Conservation (phyloP, 164 flowering plant species). For the Liriodendron chinense region DNA sequence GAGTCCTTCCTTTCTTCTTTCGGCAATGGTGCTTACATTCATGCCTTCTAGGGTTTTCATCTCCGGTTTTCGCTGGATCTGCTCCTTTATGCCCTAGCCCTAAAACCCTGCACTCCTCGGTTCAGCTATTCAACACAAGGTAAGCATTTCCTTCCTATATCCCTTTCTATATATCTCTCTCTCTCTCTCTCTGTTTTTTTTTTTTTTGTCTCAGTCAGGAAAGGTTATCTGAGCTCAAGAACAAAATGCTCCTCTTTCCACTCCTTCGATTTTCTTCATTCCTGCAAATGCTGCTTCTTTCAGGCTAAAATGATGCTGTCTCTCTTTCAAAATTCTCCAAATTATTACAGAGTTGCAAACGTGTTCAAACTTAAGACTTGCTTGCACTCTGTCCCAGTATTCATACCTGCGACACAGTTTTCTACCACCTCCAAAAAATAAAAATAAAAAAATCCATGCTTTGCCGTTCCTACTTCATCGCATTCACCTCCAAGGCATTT, state of each 20-base stretch:
- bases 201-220: neutral
- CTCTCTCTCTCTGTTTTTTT: neutral
- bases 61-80: slow-evolving; percentile 1
- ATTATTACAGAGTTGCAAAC: too few species aligned
- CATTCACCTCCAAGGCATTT: too few species aligned
- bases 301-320: too few species aligned
- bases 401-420: too few species aligned
- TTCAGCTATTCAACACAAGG: neutral
- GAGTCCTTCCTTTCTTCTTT: neutral
- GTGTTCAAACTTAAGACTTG: too few species aligned
- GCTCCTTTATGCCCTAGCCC: slow-evolving; percentile 9
- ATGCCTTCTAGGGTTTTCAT: slow-evolving; percentile 4
- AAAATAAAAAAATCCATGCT: too few species aligned
- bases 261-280: neutral
- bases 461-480: too few species aligned
- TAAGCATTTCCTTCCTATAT: neutral
- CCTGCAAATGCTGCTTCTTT: neutral
- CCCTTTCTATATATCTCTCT: neutral
- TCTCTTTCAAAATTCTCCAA: too few species aligned
- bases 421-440: too few species aligned
- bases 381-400: too few species aligned
- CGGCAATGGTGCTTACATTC: neutral
- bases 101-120: neutral
- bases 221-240: neutral
- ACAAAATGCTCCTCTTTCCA: neutral